Percentiles rank a stretch among this genome's conserved stretches.
phyloP scores from a whole-genome alignment of 768 basidiomycete species.

The Terana coerulea region DNA sequence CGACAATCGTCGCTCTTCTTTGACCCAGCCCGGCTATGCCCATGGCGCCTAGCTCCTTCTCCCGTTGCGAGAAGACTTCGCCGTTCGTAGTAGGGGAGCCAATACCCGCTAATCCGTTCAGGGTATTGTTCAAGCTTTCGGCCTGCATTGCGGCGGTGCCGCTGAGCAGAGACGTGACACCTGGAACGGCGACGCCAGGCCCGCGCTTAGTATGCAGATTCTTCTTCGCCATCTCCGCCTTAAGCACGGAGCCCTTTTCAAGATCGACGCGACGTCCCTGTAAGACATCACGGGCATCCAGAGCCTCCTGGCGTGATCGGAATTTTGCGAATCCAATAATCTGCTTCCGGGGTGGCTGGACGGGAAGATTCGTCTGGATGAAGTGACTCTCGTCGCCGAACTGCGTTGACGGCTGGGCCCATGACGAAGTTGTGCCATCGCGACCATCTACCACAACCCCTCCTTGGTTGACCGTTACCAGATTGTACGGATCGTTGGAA shows the following conservation, averaged over 20 bases:
- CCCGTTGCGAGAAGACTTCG: conserved; percentile 17
- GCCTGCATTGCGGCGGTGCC: conserved; percentile 14
- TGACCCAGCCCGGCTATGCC: conserved; percentile 14
- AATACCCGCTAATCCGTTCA: conserved; percentile 14
- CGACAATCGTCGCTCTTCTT: conserved; percentile 29
- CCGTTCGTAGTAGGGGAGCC: conserved; percentile 11
- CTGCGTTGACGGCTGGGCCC: conserved; percentile 40
- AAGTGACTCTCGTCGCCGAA: conserved; percentile 34
- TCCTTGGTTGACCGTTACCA: conserved; percentile 79
- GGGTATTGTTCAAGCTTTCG: conserved; percentile 13
- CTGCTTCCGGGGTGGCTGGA: conserved; percentile 64
- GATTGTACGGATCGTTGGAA: conserved; percentile 77
- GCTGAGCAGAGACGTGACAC: conserved; percentile 15
- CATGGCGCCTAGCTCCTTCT: conserved; percentile 17
- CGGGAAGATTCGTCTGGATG: conserved; percentile 24
- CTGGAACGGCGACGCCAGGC: conserved; percentile 12
- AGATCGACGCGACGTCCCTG: conserved; percentile 90
- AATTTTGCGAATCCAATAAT: conserved; percentile 99
- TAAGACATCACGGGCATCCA: conserved; percentile 81
- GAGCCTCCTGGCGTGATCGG: conserved; percentile 78
- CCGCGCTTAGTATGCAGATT: conserved; percentile 93
- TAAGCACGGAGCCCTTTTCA: conserved; percentile 88
- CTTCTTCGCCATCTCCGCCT: conserved; percentile 99
- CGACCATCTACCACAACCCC: conserved; percentile 78
- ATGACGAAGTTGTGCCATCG: conserved; percentile 68